A percentile compares a stretch with the other conserved stretches of the same genome.
These are phyloP conservation scores for Huntiella bhutanensis DNA, from an alignment of 2,329 filamentous ascomycete genomes.

Conservation along the genomic window DNA sequence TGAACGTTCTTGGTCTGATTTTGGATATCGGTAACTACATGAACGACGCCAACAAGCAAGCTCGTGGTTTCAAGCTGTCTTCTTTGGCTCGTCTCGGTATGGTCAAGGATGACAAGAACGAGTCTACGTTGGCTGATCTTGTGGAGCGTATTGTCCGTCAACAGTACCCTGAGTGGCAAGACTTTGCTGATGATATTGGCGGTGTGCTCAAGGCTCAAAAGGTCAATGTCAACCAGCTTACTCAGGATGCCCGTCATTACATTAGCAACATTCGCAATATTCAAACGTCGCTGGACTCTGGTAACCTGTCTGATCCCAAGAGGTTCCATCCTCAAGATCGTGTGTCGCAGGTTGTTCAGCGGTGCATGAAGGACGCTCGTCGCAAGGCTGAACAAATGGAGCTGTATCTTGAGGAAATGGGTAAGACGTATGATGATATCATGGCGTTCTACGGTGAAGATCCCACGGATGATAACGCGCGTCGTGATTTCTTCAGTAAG, in stretches of 20 bases:
- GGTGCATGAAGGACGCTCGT: constrained; percentile 89
- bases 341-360: constrained; percentile 75
- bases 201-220: constrained; percentile 68
- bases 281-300: constrained; percentile 76
- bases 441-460: constrained; percentile 69
- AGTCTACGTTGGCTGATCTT: constrained; percentile 85
- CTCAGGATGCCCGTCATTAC: constrained; percentile 73
- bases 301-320: constrained; percentile 88
- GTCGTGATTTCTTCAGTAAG: constrained; percentile 89
- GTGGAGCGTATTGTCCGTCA: constrained; percentile 92
- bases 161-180: constrained; percentile 91
- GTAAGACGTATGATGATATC: constrained; percentile 29
- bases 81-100: constrained; percentile 83
- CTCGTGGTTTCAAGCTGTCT: constrained; percentile 91
- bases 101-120: constrained; percentile 98
- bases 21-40: constrained; percentile 98
- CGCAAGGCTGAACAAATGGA: constrained; percentile 93
- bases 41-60: constrained; percentile 98
- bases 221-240: constrained; percentile 84
- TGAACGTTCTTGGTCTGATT: constrained; percentile 91
- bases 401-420: constrained; percentile 84
- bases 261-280: constrained; percentile 90
- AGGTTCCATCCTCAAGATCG: constrained; percentile 97
- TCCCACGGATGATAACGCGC: constrained; percentile 72
- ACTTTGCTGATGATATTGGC: constrained; percentile 65